Evolutionary conservation across 2,329 filamentous ascomycete genomes (phyloP), one percentile per base, ranked within the genome.

Genomic region (Escovopsis sp.): DNA sequence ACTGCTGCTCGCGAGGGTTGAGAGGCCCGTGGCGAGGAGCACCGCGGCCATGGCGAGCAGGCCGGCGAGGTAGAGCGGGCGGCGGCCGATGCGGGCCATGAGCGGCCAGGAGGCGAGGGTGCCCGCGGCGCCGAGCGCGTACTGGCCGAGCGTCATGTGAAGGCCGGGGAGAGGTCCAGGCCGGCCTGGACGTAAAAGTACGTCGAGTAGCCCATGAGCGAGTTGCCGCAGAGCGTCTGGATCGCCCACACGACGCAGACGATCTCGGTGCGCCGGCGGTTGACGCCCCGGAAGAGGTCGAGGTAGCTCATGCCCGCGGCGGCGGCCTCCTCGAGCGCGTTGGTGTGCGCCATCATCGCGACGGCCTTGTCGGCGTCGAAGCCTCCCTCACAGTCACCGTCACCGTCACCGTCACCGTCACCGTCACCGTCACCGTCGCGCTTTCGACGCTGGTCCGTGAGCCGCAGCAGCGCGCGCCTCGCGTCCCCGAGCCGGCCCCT

Each of bases 151-250:
- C 0, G 61, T 55, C 50, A 67, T 59, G 51, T 62, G 51, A 64
- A 65, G 0, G 62, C 60, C 43, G 60, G 59, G 11, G 56, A 54
- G 4, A 58, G 51, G 8, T 51, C 57, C 47, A 69, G 57, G 2
- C 66, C 65, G 11, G 63, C 66, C 44, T 63, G 62, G 26, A 63
- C 56, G 43, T 65, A 68, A 45, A 69, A 70, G 48, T 66, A 64
- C 28, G 74, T 78, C 18, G 74, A 77, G 56, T 76, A 78, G 47
- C 74, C 75, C 57, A 73, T 76, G 47, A 69, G 59, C 6, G 56
- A 56, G 2, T 59, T 43, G 10, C 65, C 65, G 43, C 60, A 65
- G 0, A 65, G 49, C 0, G 59, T 61, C 52, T 67, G 65, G 5
- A 61, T 59, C 33, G 62, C 58, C 56, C 62, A 69, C 1, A 59